Evolutionary conservation across 129 eudicot genomes (phyloP).

Genomic region (Sambucus nigra): DNA sequence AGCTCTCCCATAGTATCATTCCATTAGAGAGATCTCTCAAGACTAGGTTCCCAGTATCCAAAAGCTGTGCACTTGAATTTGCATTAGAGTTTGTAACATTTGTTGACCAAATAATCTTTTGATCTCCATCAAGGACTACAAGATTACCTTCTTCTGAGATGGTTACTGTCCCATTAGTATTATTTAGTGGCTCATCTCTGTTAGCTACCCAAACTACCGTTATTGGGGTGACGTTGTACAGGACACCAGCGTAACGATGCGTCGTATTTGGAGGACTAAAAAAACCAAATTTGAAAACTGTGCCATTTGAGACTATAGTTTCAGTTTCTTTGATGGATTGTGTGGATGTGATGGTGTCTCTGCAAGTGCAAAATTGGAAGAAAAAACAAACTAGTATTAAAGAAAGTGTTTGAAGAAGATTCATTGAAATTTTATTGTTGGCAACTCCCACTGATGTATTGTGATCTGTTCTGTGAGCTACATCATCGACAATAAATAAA

Average conservation of each 20-base stretch:
- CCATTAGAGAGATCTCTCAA: no score
- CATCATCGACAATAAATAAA: no score
- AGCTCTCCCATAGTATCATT: conserved; percentile 32
- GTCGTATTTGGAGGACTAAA: conserved; percentile 9
- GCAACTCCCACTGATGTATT: no score
- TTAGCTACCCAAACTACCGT: conserved; percentile 8
- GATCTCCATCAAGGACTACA: background rate
- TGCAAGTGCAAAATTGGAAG: background rate
- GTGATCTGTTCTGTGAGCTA: no score
- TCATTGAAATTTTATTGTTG: no score
- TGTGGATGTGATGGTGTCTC: background rate
- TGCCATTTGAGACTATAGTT: background rate
- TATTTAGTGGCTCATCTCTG: conserved; percentile 7
- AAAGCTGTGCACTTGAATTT: conserved; percentile 16
- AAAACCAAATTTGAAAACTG: background rate
- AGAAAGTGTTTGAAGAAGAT: no score
- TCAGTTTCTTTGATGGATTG: background rate
- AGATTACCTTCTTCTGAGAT: conserved; percentile 15
- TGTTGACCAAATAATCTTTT: background rate
- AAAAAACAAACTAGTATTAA: background rate
- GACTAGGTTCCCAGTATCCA: conserved; percentile 33
- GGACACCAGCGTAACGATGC: conserved; percentile 7
- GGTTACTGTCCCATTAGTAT: conserved; percentile 5
- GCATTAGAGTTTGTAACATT: background rate
- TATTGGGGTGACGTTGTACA: background rate